Evolutionary conservation across 2,329 filamentous ascomycete genomes (phyloP), one percentile per base, ranked within the genome.

Genomic region (Amauroascus niger): DNA sequence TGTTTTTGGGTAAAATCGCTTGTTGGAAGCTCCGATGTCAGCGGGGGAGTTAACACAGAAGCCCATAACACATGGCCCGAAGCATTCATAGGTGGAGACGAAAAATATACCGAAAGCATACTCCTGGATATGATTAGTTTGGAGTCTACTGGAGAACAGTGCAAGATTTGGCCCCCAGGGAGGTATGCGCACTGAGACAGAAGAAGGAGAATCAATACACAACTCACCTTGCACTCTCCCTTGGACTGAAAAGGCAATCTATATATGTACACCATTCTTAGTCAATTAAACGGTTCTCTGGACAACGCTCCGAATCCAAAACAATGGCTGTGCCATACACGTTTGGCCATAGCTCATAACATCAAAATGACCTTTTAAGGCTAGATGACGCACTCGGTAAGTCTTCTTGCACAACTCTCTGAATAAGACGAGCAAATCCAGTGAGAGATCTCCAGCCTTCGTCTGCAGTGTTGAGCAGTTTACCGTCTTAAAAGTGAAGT

Each of bases 201-300:
- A 7, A 14, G 41, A 2, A 18, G 26, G 32, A 47, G 44, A 18
- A 6, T 50, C 5, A 28, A 30, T 43, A 26, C n/a, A n/a, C n/a
- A 5, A 60, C 71, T 57, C 70, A 83, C 84, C 84, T 77, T 88
- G 84, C 11, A 88, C 85, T 37, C 76, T 76, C 52, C 84, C 84
- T 61, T 86, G 81, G 55, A 82, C 83, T 58, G 64, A 67, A 59
- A 71, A 71, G 45, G 66, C 65, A 56, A 71, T 60, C 69, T 71
- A 40, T 13, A 20, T 32, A n/a, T n/a, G n/a, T n/a, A n/a, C 16
- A 18, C 3, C 4, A 3, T 20, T 28, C 33, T 39, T 26, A 20
- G 41, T 45, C 39, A 51, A 37, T 28, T 9, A 50, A 4, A 20
- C 11, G 24, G 9, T 33, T 35, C 24, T 22, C 22, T 13, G 30